Percentiles rank a stretch among this genome's conserved stretches.
Evolutionary conservation across 139 green algal genomes (phyloP).

Genomic region (Chlamydomonas sp.): DNA sequence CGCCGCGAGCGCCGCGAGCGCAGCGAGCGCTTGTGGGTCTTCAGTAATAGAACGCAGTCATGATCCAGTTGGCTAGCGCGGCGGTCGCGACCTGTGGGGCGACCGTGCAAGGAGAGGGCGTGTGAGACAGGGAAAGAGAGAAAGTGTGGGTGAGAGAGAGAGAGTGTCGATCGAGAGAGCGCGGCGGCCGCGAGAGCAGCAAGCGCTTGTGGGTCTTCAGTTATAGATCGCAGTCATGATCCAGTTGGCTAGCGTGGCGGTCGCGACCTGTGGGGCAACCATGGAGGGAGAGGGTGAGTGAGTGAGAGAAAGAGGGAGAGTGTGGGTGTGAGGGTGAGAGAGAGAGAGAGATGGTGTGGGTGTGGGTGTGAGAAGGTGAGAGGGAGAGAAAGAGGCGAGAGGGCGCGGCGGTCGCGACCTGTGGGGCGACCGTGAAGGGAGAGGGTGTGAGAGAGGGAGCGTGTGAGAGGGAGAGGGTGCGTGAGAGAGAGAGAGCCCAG

Average conservation of each 20-base stretch:
- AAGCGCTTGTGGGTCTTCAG: no score
- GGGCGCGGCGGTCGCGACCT: not conserved
- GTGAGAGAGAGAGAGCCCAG: no score
- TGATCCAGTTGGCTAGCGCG: conserved; percentile 47
- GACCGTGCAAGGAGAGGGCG: conserved; percentile 3
- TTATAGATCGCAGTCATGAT: conserved; percentile 55
- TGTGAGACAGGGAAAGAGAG: not conserved
- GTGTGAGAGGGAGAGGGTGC: no score
- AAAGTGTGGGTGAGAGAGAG: not conserved
- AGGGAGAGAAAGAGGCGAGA: not conserved
- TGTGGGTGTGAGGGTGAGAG: not conserved
- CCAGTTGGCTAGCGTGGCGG: conserved; percentile 42
- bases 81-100: conserved; percentile 41
- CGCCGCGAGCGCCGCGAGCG: no score
- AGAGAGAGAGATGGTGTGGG: not conserved
- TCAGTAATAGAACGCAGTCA: conserved; percentile 57
- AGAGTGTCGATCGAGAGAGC: no score
- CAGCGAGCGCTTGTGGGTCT: no score
- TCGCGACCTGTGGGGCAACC: conserved; percentile 40
- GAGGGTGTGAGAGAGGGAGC: not conserved
- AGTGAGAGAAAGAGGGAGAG: not conserved
- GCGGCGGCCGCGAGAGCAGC: no score
- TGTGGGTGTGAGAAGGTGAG: not conserved
- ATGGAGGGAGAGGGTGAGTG: not conserved
- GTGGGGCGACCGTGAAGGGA: not conserved